Evolutionary conservation across 2,329 filamentous ascomycete species (phyloP).

Genomic region (Coccinonectria pachysandricola): DNA sequence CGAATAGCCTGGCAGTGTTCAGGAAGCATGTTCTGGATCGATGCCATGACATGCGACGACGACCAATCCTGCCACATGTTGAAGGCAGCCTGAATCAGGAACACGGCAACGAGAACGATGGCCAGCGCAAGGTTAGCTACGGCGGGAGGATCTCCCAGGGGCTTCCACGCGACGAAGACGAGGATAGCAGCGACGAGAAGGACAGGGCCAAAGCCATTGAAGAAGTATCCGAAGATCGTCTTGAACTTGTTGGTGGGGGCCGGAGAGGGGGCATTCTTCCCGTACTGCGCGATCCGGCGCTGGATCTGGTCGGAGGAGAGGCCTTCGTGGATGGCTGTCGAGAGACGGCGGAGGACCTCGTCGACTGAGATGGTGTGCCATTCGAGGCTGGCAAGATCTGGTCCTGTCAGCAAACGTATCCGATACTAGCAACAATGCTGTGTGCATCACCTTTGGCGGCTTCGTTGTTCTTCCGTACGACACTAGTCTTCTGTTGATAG

Average conservation of each 20-base stretch:
- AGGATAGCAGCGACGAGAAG: slow-evolving; percentile 58
- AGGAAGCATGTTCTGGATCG: slow-evolving; percentile 71
- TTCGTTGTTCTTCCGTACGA: slow-evolving; percentile 5
- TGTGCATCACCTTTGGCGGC: slow-evolving; percentile 7
- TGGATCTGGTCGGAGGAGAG: slow-evolving; percentile 8
- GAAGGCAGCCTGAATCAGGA: slow-evolving; percentile 58
- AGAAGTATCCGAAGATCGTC: slow-evolving; percentile 55
- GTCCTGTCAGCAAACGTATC: no score
- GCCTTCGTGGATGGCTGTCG: slow-evolving; percentile 6
- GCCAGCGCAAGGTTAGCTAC: slow-evolving; percentile 62
- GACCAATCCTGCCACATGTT: slow-evolving; percentile 68
- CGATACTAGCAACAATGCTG: no score
- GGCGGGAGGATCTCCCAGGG: slow-evolving; percentile 60
- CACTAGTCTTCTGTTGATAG: slow-evolving; percentile 7
- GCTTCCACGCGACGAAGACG: slow-evolving; percentile 69
- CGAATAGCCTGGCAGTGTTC: slow-evolving; percentile 58
- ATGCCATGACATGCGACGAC: slow-evolving; percentile 65
- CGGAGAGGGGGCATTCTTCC: slow-evolving; percentile 11
- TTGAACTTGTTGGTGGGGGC: slow-evolving; percentile 9
- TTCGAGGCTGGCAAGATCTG: slow-evolving; percentile 11
- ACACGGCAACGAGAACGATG: slow-evolving; percentile 62
- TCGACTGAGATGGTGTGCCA: slow-evolving; percentile 10
- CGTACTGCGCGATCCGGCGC: slow-evolving; percentile 7
- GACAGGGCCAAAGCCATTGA: slow-evolving; percentile 66
- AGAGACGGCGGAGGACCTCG: slow-evolving; percentile 9